Base-by-base conservation (phyloP, 1,139 yeast genomes). In the Scheffersomyces stambukii region DNA sequence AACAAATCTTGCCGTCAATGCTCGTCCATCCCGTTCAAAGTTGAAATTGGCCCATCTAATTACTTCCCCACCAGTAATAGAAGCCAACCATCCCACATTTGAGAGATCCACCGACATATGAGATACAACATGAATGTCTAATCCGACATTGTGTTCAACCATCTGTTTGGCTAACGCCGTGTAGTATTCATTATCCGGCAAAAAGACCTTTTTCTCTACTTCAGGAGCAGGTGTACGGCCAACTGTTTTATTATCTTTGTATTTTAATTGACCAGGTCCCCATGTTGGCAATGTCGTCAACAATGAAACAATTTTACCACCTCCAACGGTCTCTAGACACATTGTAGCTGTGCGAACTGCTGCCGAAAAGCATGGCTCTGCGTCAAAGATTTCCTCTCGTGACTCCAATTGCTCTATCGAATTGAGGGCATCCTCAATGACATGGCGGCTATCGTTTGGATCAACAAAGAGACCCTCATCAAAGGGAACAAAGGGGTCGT, bases 401-500 rank as follows among this genome's bases (percentile, higher is more conserved):
- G 60, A 57, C 33, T 66, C 64, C 25, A 57, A 38, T 24, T 43
- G 46, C 37, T 81, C 85, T 32, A 91, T 63, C 30, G 74, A 64
- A 36, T 70, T 71, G 35, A 93, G 67, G 2, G 91, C 76, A 35
- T 73, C 77, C 29, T 81, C 84, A 31, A 91, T 78, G 8, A 75
- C 75, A 25, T 56, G 50, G 36, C 77, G 64, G 14, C 86, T 73
- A 36, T 78, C 85, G 6, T 60, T 61, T 1, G 95, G 88, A 41
- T 82, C 88, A 6, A 76, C 95, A 57, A 88, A 88, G 21, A 89
- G 55, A 0, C 96, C 97, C 1, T 71, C 73, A 38, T 63, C 61
- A 37, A 89, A 68, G 3, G 99, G 99, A 15, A 89, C 65, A 45
- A 88, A 86, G 3, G 89, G 83, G 36, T 85, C 93, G 8, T 75